phyloP scores from a whole-genome alignment of 441 rosid species.

The Pelargonium cotyledonis region DNA sequence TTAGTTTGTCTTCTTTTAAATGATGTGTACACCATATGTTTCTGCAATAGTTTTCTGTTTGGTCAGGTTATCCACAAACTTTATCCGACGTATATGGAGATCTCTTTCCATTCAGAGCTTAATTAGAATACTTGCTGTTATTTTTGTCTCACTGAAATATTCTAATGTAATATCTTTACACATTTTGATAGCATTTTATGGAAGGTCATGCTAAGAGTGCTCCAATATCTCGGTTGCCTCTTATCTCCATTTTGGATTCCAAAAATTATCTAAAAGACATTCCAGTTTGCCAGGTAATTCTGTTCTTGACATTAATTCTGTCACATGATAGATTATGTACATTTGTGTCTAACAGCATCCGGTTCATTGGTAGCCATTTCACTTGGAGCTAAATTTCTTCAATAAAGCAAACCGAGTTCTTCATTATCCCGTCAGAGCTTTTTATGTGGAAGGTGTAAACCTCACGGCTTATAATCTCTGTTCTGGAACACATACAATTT shows the following conservation, averaged over 20 bases:
- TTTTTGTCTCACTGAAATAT: background rate
- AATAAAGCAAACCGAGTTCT: conserved; percentile 88
- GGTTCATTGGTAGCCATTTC: conserved; percentile 75
- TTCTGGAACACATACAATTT: conserved; percentile 69
- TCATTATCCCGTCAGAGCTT: conserved; percentile 93
- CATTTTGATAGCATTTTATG: conserved; percentile 79
- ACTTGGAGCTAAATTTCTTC: conserved; percentile 97
- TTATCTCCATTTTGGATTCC: conserved; percentile 64
- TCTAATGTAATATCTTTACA: conserved; percentile 11
- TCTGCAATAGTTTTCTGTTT: background rate
- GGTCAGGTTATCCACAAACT: background rate
- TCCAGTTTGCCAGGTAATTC: conserved; percentile 83
- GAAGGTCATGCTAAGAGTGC: conserved; percentile 97
- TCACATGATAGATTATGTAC: background rate
- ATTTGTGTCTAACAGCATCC: conserved; percentile 26
- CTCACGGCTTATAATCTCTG: conserved; percentile 89
- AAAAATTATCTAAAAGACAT: conserved; percentile 72
- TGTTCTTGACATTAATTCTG: conserved; percentile 14
- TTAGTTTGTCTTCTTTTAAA: background rate
- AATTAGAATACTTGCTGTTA: background rate
- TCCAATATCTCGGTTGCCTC: conserved; percentile 89
- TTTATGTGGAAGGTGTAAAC: conserved; percentile 74
- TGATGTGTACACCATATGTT: background rate
- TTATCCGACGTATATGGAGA: too few species aligned
- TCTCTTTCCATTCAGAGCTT: too few species aligned